A percentile compares a stretch with the other conserved stretches of the same genome.
These are phyloP conservation scores for Colletotrichum chrysophilum DNA, from an alignment of 2,329 filamentous ascomycete species.

Conservation along the genomic window DNA sequence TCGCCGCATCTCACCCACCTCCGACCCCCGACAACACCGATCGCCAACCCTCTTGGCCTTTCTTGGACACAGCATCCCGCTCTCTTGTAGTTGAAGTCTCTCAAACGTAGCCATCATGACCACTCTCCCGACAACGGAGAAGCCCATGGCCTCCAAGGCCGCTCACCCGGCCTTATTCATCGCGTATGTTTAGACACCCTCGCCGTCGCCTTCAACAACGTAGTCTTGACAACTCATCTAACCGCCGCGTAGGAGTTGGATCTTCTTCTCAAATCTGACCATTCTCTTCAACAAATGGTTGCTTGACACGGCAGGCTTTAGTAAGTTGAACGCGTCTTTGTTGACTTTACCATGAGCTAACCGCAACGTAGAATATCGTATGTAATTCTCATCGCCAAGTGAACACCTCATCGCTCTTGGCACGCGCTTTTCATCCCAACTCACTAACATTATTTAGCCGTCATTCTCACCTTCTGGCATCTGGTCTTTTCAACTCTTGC, in stretches of 20 bases:
- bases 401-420: background rate
- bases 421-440: background rate
- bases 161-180: slow-evolving; percentile 35
- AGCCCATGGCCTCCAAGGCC: slow-evolving; percentile 20
- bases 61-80: background rate
- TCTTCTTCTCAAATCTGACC: slow-evolving; percentile 81
- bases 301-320: slow-evolving; percentile 75
- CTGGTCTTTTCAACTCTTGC: slow-evolving; percentile 69
- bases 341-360: slow-evolving; percentile 20
- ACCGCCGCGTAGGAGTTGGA: slow-evolving; percentile 67
- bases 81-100: background rate
- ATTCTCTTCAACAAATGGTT: slow-evolving; percentile 96
- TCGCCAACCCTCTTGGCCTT: slow-evolving; percentile 4
- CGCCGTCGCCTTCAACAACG: background rate
- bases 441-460: slow-evolving; percentile 37
- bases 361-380: slow-evolving; percentile 47
- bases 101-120: slow-evolving; percentile 4
- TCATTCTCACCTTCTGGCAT: slow-evolving; percentile 72
- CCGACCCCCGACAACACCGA: slow-evolving; percentile 2
- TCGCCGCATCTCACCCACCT: slow-evolving; percentile 2
- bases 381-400: slow-evolving; percentile 25
- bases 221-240: background rate
- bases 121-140: slow-evolving; percentile 25
- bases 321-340: slow-evolving; percentile 50
- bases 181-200: slow-evolving; percentile 28